phyloP scores from a whole-genome alignment of 176 grass and related monocot genomes.

The Ampelocalamus luodianensis region DNA sequence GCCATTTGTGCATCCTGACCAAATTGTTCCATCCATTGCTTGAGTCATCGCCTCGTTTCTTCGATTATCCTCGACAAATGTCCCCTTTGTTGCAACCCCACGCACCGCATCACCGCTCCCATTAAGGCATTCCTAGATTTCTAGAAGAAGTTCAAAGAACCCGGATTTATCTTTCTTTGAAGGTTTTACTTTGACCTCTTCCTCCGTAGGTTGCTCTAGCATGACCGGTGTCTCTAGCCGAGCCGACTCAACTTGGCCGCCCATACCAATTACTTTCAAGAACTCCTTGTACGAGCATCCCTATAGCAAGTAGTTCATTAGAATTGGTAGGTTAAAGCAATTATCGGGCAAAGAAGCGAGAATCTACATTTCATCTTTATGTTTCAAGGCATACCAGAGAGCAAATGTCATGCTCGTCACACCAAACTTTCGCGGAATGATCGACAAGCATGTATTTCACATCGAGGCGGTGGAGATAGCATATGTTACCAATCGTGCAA shows the following conservation, averaged over 20 bases:
- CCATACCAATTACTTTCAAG: slow-evolving; percentile 88
- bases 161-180: slow-evolving; percentile 90
- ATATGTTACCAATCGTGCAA: slow-evolving; percentile 77
- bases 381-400: slow-evolving; percentile 67
- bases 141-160: slow-evolving; percentile 84
- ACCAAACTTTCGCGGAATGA: slow-evolving; percentile 87
- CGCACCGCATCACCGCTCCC: slow-evolving; percentile 84
- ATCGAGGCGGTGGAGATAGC: slow-evolving; percentile 80
- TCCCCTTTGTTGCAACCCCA: slow-evolving; percentile 87
- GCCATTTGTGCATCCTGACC: slow-evolving; percentile 95
- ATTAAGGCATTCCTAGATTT: slow-evolving; percentile 93
- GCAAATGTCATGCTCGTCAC: slow-evolving; percentile 76
- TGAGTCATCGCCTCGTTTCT: slow-evolving; percentile 80
- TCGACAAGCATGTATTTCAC: slow-evolving; percentile 80
- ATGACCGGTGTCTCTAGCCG: slow-evolving; percentile 57
- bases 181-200: slow-evolving; percentile 82
- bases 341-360: background rate
- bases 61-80: slow-evolving; percentile 86
- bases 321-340: slow-evolving; percentile 1
- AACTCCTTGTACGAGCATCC: slow-evolving; percentile 95
- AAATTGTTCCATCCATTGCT: slow-evolving; percentile 72
- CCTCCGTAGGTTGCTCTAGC: slow-evolving; percentile 74
- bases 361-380: slow-evolving; percentile 12
- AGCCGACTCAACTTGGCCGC: slow-evolving; percentile 73
- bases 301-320: slow-evolving; percentile 47